A percentile compares a stretch with the other conserved stretches of the same genome.
Evolutionary conservation across 202 grass and related monocot species (phyloP).

Genomic region (Eragrostis tef): DNA sequence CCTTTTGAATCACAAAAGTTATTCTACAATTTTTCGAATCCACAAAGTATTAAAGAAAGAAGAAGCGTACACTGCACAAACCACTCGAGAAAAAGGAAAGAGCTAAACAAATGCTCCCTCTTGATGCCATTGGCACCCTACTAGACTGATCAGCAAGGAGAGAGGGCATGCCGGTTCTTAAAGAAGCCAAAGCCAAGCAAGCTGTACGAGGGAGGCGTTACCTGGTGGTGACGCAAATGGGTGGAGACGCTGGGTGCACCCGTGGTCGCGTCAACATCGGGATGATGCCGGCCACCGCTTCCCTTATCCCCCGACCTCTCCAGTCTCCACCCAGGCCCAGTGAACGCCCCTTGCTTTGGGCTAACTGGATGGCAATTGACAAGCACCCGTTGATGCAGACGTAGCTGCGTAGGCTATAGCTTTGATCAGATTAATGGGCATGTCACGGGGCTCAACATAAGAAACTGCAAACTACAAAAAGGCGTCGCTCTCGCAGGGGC

Average conservation of each 20-base stretch:
- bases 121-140: not conserved
- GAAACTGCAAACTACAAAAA: not conserved
- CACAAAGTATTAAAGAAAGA: not conserved
- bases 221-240: constrained; percentile 9
- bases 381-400: constrained; percentile 33
- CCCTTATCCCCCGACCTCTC: not conserved
- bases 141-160: not conserved
- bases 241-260: not conserved
- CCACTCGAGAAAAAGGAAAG: not conserved
- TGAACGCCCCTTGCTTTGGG: constrained; percentile 40
- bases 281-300: constrained; percentile 18
- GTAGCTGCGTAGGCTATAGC: too few species aligned
- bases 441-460: not conserved
- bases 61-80: not conserved
- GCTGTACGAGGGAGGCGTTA: constrained; percentile 22
- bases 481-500: too few species aligned
- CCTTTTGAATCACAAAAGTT: not conserved
- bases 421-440: not conserved
- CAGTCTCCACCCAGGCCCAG: not conserved
- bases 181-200: not conserved
- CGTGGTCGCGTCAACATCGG: constrained; percentile 45
- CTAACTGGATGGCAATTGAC: constrained; percentile 23
- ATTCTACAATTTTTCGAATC: not conserved
- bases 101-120: not conserved
- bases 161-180: not conserved